Base-by-base conservation (phyloP, 140 eudicot species). In the Oenanthe javanica region DNA sequence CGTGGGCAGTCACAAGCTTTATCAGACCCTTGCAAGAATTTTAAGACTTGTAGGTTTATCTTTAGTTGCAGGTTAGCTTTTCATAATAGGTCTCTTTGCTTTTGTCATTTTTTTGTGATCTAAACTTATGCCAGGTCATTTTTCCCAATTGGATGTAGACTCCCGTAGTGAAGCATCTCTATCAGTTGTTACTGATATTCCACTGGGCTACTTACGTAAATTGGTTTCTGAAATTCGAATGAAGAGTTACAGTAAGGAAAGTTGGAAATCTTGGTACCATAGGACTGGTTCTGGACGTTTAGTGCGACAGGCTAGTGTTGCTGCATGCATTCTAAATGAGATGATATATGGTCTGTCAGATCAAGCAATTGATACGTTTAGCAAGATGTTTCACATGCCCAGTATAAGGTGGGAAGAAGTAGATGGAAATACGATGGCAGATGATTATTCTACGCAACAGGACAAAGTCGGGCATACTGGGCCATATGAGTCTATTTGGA, bases 261-360 rank as follows among this genome's bases (percentile, higher is more conserved):
- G 87, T 84, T 94, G 97, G 98, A 87, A 90, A 69, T 83, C 91
- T 76, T 94, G 99, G 99, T 94, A 90, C 82, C 80, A 54, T 59
- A 85, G 93, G 81, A 86, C 89, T 12, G 89, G 86, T 77, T 90
- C 93, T 12, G 99, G 99, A 57, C 89, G 88, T 79, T 84, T 94
- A 83, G 93, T 94, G 76, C 86, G 99, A 82, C 97, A 92, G 77
- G 97, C 99, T 77, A 87, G 93, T 82, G 92, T 97, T 52, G 96
- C 97, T 79, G 96, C 82, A 77, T 90, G 96, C 85, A 88, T 94
- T 80, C 82, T 94, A 49, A 94, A 94, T 77, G 97, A 94, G 89
- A 86, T 94, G 95, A 84, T 94, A 42, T 90, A 79, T 85, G 97
- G 98, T 77, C 83, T 92, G 72, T 94, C 98, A 11, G 95, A 94